phyloP scores from a whole-genome alignment of 1,284 basidiomycete species.

The Ceratobasidium sp. region DNA sequence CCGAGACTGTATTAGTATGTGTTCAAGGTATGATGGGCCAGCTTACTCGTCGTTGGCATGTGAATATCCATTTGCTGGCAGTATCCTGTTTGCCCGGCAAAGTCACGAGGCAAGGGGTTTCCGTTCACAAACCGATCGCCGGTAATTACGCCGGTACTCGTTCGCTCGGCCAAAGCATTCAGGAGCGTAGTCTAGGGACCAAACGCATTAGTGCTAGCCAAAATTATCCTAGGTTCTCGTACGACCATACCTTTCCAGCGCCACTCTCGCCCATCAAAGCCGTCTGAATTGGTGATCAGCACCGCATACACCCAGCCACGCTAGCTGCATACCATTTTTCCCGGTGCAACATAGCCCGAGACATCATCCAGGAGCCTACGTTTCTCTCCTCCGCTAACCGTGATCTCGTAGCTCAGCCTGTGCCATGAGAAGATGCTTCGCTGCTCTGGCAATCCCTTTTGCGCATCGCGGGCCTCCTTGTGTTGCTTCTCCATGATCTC shows the following conservation, averaged over 20 bases:
- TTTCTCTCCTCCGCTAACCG: slow-evolving; percentile 60
- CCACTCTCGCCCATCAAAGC: slow-evolving; percentile 76
- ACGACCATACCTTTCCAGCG: slow-evolving; percentile 52
- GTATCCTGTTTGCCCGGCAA: slow-evolving; percentile 80
- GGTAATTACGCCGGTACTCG: slow-evolving; percentile 75
- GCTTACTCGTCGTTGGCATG: slow-evolving; percentile 60
- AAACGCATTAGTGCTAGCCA: too few species aligned
- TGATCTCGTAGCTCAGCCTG: slow-evolving; percentile 66
- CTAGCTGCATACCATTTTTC: too few species aligned
- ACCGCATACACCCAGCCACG: too few species aligned
- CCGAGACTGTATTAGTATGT: slow-evolving; percentile 44
- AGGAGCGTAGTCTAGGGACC: slow-evolving; percentile 77
- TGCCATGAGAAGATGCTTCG: slow-evolving; percentile 65
- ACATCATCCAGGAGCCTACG: slow-evolving; percentile 77
- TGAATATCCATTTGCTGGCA: slow-evolving; percentile 85
- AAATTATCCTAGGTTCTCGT: neutral
- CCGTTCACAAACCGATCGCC: slow-evolving; percentile 85
- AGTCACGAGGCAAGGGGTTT: slow-evolving; percentile 69
- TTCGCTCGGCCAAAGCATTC: slow-evolving; percentile 82
- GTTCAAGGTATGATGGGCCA: neutral
- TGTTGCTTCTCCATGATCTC: neutral
- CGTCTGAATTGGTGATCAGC: too few species aligned
- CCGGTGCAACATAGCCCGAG: slow-evolving; percentile 82
- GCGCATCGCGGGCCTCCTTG: slow-evolving; percentile 3
- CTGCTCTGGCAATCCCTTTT: neutral